Evolutionary conservation across 768 basidiomycete genomes (phyloP), one percentile per base, ranked within the genome.

Genomic region (Cystobasidium tubakii): DNA sequence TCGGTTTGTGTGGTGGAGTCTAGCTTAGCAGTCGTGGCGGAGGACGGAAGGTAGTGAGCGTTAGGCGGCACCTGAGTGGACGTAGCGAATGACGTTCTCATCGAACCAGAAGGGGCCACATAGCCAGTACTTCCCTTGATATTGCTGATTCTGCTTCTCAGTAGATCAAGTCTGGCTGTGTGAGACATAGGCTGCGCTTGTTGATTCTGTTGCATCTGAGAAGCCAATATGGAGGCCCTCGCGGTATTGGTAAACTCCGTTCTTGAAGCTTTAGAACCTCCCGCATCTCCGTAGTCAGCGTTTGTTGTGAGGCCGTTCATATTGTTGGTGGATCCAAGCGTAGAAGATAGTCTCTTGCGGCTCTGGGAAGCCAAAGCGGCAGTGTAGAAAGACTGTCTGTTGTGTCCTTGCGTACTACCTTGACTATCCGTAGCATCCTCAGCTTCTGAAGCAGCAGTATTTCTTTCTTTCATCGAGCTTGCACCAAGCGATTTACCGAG

Each of bases 391-490:
- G 69, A 53, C 42, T 67, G 66, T 54, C 39, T 43, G 15, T 71
- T 60, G 25, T n/a, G 69, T 10, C 2, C 21, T 25, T 27, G 39
- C 10, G 54, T 54, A 42, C 6, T 39, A 9, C 66, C 66, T 53
- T 71, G 69, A 60, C 69, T 71, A 55, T 71, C 69, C 23, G n/a
- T n/a, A n/a, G 15, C n/a, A 36, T 60, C 69, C 21, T 71, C 54
- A n/a, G 34, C 3, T 36, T 71, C 7, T 1, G 4, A 7, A 10
- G 44, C 4, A 25, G 10, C 19, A 29, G 19, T 36, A 9, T 50
- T 43, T 62, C 36, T 46, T 6, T 46, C 36, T 17, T 39, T 46
- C 36, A 36, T 36, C 25, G 34, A 42, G 23, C 54, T 53, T 9
- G 53, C 55, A 1, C 54, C 50, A n/a, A 71, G 36, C 9, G 54